Percentiles rank a stretch among this genome's conserved stretches.
Conservation (phyloP, 2,329 filamentous ascomycete species). For the Parastagonospora nodorum region DNA sequence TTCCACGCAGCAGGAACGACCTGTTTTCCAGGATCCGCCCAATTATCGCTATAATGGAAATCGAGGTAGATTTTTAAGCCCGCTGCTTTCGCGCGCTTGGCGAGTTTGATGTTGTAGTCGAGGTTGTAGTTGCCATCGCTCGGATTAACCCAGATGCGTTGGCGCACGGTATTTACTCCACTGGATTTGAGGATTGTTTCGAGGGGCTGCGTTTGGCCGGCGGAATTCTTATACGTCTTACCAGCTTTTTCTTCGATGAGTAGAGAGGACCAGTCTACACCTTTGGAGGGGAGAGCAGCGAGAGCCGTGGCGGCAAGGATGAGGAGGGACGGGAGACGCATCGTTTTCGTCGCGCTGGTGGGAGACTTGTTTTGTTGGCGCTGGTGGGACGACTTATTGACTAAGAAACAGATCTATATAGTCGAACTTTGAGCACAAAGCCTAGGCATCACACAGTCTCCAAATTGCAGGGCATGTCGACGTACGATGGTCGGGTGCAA, state of each 20-base stretch:
- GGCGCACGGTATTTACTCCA: conserved; percentile 72
- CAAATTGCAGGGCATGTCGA: neutral
- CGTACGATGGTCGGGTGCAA: neutral
- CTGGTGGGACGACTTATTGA: neutral
- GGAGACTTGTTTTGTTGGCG: neutral
- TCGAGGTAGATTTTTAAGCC: conserved; percentile 67
- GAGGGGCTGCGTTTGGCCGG: conserved; percentile 59
- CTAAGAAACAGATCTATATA: neutral
- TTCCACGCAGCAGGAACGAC: conserved; percentile 67
- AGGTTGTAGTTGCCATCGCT: conserved; percentile 68
- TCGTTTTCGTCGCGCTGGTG: conserved; percentile 11
- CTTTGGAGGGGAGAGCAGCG: conserved; percentile 65
- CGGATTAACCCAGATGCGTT: conserved; percentile 72
- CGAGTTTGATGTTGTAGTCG: conserved; percentile 72
- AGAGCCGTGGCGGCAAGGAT: conserved; percentile 30
- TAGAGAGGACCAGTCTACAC: conserved; percentile 73
- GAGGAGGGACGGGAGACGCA: conserved; percentile 33
- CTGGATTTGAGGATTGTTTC: conserved; percentile 66
- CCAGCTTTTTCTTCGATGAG: conserved; percentile 66
- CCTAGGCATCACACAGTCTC: neutral
- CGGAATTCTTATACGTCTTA: conserved; percentile 63
- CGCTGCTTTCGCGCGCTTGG: conserved; percentile 65
- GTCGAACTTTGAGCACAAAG: neutral
- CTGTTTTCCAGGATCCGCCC: conserved; percentile 72
- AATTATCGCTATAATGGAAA: conserved; percentile 71